Conservation (phyloP, 495 filamentous ascomycete genomes). For the Neurospora sp. region DNA sequence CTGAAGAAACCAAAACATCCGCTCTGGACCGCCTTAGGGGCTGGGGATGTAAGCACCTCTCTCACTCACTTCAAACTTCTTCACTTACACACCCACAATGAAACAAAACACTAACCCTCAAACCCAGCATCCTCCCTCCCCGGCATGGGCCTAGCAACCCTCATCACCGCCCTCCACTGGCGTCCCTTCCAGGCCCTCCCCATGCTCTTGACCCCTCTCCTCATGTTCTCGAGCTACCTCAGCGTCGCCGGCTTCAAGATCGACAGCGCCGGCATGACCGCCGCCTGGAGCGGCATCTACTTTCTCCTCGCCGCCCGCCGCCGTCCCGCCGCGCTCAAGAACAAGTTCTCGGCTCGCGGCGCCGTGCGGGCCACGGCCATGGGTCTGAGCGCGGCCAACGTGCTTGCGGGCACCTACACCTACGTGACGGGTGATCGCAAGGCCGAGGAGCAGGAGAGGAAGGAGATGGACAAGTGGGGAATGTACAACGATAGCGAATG, state of each 20-base stretch:
- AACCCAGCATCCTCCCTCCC: conserved; percentile 65
- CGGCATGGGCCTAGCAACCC: conserved; percentile 65
- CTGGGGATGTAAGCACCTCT: conserved; percentile 4
- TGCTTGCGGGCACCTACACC: conserved; percentile 57
- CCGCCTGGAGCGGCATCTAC: conserved; percentile 82
- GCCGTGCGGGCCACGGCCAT: conserved; percentile 61
- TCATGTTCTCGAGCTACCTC: conserved; percentile 81
- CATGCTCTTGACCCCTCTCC: conserved; percentile 70
- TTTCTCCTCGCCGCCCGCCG: conserved; percentile 63
- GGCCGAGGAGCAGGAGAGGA: conserved; percentile 34
- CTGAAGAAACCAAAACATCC: not conserved
- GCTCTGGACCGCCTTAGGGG: not conserved
- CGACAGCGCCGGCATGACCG: conserved; percentile 74
- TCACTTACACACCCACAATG: not conserved
- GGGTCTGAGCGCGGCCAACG: conserved; percentile 58
- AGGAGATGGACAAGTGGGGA: conserved; percentile 38
- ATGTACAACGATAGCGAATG: conserved; percentile 7
- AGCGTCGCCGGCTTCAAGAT: conserved; percentile 68
- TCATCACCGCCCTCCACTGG: conserved; percentile 66
- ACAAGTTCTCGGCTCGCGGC: conserved; percentile 58
- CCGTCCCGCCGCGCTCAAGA: conserved; percentile 42
- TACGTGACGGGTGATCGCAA: conserved; percentile 56
- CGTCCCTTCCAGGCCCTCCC: conserved; percentile 67
- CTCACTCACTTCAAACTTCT: not conserved
- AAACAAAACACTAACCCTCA: not conserved